Evolutionary conservation across 192 early-diverging fungal genomes (phyloP), one percentile per base, ranked within the genome.

Genomic region (Phlyctochytrium arcticum): DNA sequence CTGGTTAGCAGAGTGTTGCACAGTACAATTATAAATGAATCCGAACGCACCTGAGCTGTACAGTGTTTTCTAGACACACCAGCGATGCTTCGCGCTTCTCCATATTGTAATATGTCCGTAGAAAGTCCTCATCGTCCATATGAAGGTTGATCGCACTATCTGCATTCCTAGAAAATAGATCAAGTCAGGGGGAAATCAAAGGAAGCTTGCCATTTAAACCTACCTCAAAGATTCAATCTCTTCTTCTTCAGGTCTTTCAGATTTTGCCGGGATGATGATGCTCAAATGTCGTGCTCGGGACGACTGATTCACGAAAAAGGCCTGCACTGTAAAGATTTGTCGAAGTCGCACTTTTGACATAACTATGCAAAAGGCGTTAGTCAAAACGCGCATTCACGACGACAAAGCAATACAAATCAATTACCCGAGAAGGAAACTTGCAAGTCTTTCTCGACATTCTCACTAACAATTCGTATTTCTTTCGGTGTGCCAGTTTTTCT

Each of bases 251-350:
- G n/a, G n/a, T n/a, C n/a, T n/a, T n/a, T n/a, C n/a, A n/a, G 36
- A 24, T 47, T 62, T 72, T 49, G 35, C 48, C 32, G 76, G 53
- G 42, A 61, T 29, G 31, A 61, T 55, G 1, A 73, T 17, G 17
- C 60, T 62, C 12, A 73, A 44, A 29, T 63, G 36, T 27, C 66
- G 37, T 30, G 48, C 37, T 19, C 53, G 47, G 10, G 44, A 7
- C 24, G 65, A 54, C 15, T 48, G 27, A 48, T 78, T 78, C 3
- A 75, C 56, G 31, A 78, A 9, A 19, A 74, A 54, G 27, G 65
- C 39, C 62, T 78, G 68, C 3, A 75, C 67, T 3, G 72, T 75
- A 51, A 78, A 78, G 3, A 78, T 65, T 9, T 62, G 63, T 12
- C 69, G 65, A 1, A 74, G 34, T 5, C 21, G 24, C 23, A 74